These are phyloP conservation scores for Zygosaccharomyces pseudobailii DNA, from an alignment of 1,139 yeast genomes.

Conservation along the genomic window DNA sequence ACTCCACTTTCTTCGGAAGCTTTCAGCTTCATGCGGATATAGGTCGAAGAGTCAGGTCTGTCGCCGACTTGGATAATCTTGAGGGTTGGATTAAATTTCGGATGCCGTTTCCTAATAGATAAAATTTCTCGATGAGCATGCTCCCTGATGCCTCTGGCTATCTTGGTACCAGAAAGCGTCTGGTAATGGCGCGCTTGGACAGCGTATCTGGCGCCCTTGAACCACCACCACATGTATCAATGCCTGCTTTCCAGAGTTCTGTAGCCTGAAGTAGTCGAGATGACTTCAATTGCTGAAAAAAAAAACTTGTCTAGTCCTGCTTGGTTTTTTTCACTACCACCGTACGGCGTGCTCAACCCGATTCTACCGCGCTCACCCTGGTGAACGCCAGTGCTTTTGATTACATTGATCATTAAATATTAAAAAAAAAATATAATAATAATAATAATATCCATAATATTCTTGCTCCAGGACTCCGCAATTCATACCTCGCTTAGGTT, in stretches of 20 bases:
- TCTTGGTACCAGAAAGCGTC: constrained; percentile 37
- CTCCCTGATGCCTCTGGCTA: constrained; percentile 36
- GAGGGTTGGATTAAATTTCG: constrained; percentile 56
- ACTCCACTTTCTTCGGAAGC: constrained; percentile 69
- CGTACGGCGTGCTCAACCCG: not conserved
- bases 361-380: not conserved
- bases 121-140: constrained; percentile 46
- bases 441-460: no score
- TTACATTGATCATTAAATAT: not conserved
- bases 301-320: not conserved
- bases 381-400: not conserved
- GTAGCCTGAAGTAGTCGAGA: not conserved
- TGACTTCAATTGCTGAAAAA: no score
- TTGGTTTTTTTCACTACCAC: not conserved
- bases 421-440: no score
- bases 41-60: constrained; percentile 73
- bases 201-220: not conserved
- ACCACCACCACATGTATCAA: not conserved
- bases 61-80: constrained; percentile 72
- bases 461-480: not conserved
- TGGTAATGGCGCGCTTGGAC: constrained; percentile 24
- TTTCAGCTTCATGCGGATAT: constrained; percentile 68
- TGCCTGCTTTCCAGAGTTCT: not conserved
- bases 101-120: constrained; percentile 43
- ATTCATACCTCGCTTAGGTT: not conserved